A percentile compares a stretch with the other conserved stretches of the same genome.
phyloP scores from a whole-genome alignment of 192 early-diverging fungal species.

The Backusella tarrabulga region DNA sequence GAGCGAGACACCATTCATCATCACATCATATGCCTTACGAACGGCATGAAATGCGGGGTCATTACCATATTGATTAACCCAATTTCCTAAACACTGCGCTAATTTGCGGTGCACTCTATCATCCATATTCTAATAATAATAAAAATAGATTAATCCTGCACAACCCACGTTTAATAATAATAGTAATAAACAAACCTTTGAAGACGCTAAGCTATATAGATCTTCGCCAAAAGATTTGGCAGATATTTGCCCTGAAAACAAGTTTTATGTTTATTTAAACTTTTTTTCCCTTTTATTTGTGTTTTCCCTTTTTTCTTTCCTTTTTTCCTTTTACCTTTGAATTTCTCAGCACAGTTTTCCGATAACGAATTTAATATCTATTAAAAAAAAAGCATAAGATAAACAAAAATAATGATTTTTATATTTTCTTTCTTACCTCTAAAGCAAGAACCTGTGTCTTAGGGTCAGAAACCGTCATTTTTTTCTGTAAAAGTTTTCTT shows the following conservation, averaged over 20 bases:
- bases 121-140: slow-evolving; percentile 18
- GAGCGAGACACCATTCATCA: slow-evolving; percentile 13
- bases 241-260: slow-evolving; percentile 12
- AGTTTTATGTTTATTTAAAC: background rate
- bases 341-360: slow-evolving; percentile 28
- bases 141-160: background rate
- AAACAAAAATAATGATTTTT: background rate
- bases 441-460: slow-evolving; percentile 27
- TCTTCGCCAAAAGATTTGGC: slow-evolving; percentile 39
- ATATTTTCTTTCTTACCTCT: slow-evolving; percentile 14
- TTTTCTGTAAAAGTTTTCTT: slow-evolving; percentile 39
- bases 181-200: slow-evolving; percentile 12
- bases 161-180: background rate
- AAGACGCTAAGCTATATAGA: slow-evolving; percentile 24
- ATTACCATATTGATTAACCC: slow-evolving; percentile 22
- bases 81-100: slow-evolving; percentile 27
- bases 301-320: background rate
- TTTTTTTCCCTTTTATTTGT: background rate
- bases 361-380: slow-evolving; percentile 33
- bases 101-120: slow-evolving; percentile 28
- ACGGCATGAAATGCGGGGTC: slow-evolving; percentile 23
- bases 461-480: slow-evolving; percentile 17
- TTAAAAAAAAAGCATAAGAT: background rate
- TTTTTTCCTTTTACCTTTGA: background rate
- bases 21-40: slow-evolving; percentile 16